These are phyloP conservation scores for Fraxinus nigra DNA, from an alignment of 305 asterid genomes.

Conservation along the genomic window DNA sequence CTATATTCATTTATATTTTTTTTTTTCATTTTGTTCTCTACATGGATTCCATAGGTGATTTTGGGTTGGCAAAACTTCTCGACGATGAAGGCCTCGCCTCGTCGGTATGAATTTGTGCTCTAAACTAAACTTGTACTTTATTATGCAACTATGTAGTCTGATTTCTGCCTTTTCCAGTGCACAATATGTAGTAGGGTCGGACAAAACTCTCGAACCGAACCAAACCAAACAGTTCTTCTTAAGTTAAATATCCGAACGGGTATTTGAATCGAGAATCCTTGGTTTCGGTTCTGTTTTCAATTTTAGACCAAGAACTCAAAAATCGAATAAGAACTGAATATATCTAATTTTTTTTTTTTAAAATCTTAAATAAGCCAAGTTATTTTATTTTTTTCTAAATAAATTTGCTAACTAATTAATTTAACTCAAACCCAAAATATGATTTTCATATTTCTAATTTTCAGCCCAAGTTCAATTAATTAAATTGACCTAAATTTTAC, in stretches of 20 bases:
- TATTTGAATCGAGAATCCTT: not conserved
- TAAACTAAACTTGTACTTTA: not conserved
- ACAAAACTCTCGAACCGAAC: not conserved
- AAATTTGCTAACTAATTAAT: not conserved
- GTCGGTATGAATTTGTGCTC: conserved; percentile 53
- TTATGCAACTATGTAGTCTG: not conserved
- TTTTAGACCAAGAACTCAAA: not conserved
- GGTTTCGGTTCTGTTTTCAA: not conserved
- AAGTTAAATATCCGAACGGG: not conserved
- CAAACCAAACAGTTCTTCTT: not conserved
- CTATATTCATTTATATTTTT: conserved; percentile 15
- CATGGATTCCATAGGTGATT: conserved; percentile 56
- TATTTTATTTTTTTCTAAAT: not conserved
- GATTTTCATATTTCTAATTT: not conserved
- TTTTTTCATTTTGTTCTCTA: conserved; percentile 13
- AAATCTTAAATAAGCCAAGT: not conserved
- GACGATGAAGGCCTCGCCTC: conserved; percentile 72
- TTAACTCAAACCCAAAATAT: not conserved
- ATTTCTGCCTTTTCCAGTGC: not conserved
- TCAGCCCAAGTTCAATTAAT: not conserved
- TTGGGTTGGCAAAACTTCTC: conserved; percentile 88
- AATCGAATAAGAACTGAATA: no score
- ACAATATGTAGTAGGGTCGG: not conserved
- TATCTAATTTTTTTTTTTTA: no score
- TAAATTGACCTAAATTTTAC: not conserved